Conservation (phyloP, 164 flowering plant species). For the Chimonanthus salicifolius region DNA sequence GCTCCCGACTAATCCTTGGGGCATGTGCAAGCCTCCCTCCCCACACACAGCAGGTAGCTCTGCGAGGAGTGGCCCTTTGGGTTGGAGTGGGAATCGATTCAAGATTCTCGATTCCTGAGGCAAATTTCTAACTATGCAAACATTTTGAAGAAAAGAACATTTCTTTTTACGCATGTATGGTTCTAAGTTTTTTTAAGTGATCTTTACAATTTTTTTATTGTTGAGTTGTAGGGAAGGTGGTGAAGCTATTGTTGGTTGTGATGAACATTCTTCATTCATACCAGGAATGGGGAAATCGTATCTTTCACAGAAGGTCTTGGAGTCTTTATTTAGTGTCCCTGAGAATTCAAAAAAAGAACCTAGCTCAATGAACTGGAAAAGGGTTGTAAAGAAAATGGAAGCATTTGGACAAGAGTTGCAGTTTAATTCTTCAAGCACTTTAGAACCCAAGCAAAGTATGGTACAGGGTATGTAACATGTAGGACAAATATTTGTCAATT, state of each 20-base stretch:
- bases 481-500: too few relatives aligned
- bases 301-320: constrained; percentile 64
- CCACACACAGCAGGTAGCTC: too few relatives aligned
- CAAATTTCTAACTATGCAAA: too few relatives aligned
- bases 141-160: background rate
- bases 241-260: constrained; percentile 31
- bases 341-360: constrained; percentile 57
- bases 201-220: background rate
- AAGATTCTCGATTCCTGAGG: too few relatives aligned
- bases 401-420: constrained; percentile 45
- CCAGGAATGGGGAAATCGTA: constrained; percentile 23
- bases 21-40: too few relatives aligned
- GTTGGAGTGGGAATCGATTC: too few relatives aligned
- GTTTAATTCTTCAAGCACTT: constrained; percentile 17
- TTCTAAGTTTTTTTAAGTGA: background rate
- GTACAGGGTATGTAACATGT: constrained; percentile 32
- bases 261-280: constrained; percentile 17
- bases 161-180: background rate
- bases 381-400: constrained; percentile 64
- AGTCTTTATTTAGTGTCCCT: constrained; percentile 65
- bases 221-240: constrained; percentile 38
- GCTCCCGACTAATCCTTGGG: too few relatives aligned
- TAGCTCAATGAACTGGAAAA: constrained; percentile 73
- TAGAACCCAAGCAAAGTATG: constrained; percentile 18
- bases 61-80: too few relatives aligned